phyloP scores from a whole-genome alignment of 2,329 filamentous ascomycete species.

The Clonostachys rhizophaga region DNA sequence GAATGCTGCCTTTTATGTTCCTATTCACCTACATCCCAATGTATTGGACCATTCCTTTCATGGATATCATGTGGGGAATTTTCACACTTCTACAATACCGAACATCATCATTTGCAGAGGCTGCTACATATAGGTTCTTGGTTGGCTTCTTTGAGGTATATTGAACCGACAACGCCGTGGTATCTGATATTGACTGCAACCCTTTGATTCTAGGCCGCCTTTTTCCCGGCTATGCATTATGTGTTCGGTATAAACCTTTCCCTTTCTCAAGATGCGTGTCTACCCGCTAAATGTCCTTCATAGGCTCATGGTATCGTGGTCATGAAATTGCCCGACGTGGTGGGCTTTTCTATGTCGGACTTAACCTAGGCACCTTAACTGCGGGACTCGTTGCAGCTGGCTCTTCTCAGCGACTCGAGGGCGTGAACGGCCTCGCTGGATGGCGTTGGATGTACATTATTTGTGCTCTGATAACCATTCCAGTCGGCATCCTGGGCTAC shows the following conservation, averaged over 20 bases:
- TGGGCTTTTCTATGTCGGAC: slow-evolving; percentile 43
- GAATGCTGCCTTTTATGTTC: slow-evolving; percentile 47
- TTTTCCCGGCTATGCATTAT: too few relatives aligned
- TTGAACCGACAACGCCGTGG: too few relatives aligned
- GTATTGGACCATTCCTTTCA: slow-evolving; percentile 39
- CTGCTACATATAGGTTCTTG: slow-evolving; percentile 48
- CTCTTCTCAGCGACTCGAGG: slow-evolving; percentile 30
- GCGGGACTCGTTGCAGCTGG: slow-evolving; percentile 43
- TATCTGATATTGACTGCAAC: too few relatives aligned
- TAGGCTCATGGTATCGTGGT: slow-evolving; percentile 48
- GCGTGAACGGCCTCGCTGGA: slow-evolving; percentile 36
- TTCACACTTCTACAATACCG: slow-evolving; percentile 53
- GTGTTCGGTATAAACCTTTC: too few relatives aligned
- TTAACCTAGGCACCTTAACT: slow-evolving; percentile 46
- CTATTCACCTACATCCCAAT: slow-evolving; percentile 41
- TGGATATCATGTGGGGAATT: slow-evolving; percentile 50
- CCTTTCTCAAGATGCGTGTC: slow-evolving; percentile 16
- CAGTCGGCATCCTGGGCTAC: slow-evolving; percentile 24
- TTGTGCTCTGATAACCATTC: too few relatives aligned
- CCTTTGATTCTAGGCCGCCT: too few relatives aligned
- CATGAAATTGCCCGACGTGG: slow-evolving; percentile 41
- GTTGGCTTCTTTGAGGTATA: slow-evolving; percentile 47
- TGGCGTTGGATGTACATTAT: slow-evolving; percentile 19
- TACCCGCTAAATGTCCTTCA: slow-evolving; percentile 40
- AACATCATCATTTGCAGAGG: slow-evolving; percentile 38